These are phyloP conservation scores for Leucosporidium yakuticum DNA, from an alignment of 768 basidiomycete species.

Conservation along the genomic window DNA sequence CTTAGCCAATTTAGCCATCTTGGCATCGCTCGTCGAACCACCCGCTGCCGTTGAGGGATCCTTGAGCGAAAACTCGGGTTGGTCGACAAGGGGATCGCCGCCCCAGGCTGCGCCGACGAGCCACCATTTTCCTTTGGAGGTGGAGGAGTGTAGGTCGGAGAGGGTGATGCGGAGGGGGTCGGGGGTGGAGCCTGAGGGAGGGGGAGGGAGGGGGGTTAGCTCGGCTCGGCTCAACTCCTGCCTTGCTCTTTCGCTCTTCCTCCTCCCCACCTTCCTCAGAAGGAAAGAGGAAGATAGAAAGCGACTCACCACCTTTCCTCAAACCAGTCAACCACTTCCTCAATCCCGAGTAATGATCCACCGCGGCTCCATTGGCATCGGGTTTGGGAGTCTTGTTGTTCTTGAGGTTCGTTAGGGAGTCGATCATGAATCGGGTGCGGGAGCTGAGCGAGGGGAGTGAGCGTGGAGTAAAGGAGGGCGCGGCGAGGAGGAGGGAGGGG, in stretches of 20 bases:
- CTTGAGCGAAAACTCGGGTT: constrained; percentile 32
- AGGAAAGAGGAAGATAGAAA: not conserved
- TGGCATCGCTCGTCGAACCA: constrained; percentile 40
- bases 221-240: no score
- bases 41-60: constrained; percentile 33
- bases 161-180: constrained; percentile 82
- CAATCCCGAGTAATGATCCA: constrained; percentile 73
- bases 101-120: constrained; percentile 93
- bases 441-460: constrained; percentile 52
- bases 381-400: constrained; percentile 67
- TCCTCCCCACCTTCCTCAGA: no score
- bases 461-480: not conserved
- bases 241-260: no score
- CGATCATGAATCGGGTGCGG: constrained; percentile 89
- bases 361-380: constrained; percentile 59
- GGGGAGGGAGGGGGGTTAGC: constrained; percentile 1
- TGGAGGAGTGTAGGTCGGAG: constrained; percentile 73
- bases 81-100: constrained; percentile 79
- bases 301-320: not conserved
- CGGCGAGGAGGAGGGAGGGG: no score
- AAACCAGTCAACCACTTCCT: constrained; percentile 77
- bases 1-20: constrained; percentile 69
- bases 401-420: constrained; percentile 83
- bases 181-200: constrained; percentile 19
- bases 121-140: constrained; percentile 96